These are phyloP conservation scores for Carex myosuroides DNA, from an alignment of 176 grass and related monocot species.

Conservation along the genomic window DNA sequence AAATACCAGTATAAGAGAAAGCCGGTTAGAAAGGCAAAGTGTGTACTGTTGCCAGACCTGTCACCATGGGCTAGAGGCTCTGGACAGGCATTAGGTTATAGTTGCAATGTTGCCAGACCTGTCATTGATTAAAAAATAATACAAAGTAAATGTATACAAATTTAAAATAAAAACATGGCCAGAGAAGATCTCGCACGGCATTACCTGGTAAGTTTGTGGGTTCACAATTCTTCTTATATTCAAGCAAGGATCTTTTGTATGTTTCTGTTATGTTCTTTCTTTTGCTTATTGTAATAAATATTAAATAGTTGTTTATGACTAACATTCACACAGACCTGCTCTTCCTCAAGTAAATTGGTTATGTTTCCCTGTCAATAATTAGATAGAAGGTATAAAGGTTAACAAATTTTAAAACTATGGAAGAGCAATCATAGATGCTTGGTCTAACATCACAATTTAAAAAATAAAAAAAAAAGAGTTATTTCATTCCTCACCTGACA, in stretches of 20 bases:
- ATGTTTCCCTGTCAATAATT: not conserved
- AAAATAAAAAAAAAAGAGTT: not conserved
- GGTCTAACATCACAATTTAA: not conserved
- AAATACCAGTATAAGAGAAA: not conserved
- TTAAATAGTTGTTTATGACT: not conserved
- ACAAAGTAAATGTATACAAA: not conserved
- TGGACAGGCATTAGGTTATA: not conserved
- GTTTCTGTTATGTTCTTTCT: not conserved
- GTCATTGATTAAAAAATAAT: not conserved
- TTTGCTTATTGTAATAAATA: not conserved
- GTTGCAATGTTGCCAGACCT: too few relatives aligned
- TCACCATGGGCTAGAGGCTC: not conserved
- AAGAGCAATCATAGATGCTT: not conserved
- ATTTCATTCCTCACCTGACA: not conserved
- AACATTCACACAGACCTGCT: not conserved
- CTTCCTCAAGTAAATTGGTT: not conserved
- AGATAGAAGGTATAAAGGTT: not conserved
- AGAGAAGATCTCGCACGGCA: not conserved
- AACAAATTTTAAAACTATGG: not conserved
- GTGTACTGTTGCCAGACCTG: not conserved
- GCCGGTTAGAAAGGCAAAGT: not conserved
- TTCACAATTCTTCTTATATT: not conserved
- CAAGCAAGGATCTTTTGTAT: not conserved
- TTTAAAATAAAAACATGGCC: not conserved
- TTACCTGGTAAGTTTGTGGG: not conserved